Evolutionary conservation across 2,329 filamentous ascomycete genomes (phyloP), one percentile per base, ranked within the genome.

Genomic region (Chaetomiaceae sp.): DNA sequence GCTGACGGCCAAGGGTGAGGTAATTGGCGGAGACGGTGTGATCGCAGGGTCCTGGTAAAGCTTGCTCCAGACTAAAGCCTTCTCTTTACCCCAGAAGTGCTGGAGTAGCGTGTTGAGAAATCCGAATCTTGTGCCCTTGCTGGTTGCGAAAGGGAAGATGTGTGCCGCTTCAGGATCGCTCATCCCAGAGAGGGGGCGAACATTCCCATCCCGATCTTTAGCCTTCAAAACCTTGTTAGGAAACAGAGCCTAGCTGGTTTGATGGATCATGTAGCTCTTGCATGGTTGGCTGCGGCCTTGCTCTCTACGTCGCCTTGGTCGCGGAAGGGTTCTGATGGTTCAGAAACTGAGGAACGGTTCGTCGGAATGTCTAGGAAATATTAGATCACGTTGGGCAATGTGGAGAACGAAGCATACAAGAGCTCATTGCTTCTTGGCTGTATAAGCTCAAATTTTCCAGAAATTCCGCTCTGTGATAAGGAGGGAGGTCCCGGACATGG

Each of bases 81-180:
- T 46, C 10, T 37, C 37, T 12, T 13, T 20, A 14, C 39, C 44
- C 48, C 40, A 46, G 31, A 46, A 39, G 20, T 6, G 4, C 25
- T 33, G 30, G 17, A 44, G 42, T 16, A 44, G 8, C 13, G 7
- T 9, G 20, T 34, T 34, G 10, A 52, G 23, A 19, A 13, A 2
- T 4, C 1, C 13, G 44, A 48, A 51, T 13, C 16, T 7, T 43
- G 38, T 37, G 4, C 23, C 48, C 44, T 44, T 12, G 44, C 48
- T 54, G 3, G 35, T 41, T 17, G 52, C 38, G 19, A 54, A 54
- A 10, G 52, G 52, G 34, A 54, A 51, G 38, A 54, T 48, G 25
- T 42, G 48, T 8, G 48, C 52, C 13, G 52, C 48, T 16, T 16
- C 23, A 19, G 52, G 52, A 45, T 54, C 44, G 5, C 16, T 23